Percentiles rank a stretch among this genome's conserved stretches.
Conservation (phyloP, 495 filamentous ascomycete species). For the Penicillium odoratum region DNA sequence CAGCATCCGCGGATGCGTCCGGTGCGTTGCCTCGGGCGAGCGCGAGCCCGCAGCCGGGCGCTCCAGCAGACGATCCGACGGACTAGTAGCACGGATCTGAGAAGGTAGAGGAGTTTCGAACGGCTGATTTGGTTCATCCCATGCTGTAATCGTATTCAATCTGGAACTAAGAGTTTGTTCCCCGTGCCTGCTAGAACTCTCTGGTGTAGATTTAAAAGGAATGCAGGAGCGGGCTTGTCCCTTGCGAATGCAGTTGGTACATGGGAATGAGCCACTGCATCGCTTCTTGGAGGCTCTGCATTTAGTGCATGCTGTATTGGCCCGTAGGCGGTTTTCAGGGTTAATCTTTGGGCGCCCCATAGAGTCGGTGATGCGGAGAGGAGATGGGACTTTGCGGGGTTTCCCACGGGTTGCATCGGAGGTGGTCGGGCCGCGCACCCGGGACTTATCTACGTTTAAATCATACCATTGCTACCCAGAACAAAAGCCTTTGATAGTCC, state of each 20-base stretch:
- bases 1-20: conserved; percentile 41
- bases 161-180: conserved; percentile 1
- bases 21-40: conserved; percentile 37
- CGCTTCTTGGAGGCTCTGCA: conserved; percentile 42
- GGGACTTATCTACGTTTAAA: not conserved
- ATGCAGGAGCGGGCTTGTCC: conserved; percentile 34
- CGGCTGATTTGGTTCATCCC: not conserved
- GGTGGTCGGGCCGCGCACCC: conserved; percentile 4
- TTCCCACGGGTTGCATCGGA: not conserved
- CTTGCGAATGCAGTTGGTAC: conserved; percentile 36
- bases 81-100: conserved; percentile 2
- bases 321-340: conserved; percentile 38
- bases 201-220: conserved; percentile 27
- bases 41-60: conserved; percentile 16
- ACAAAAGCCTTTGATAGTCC: no score
- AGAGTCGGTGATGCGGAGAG: not conserved
- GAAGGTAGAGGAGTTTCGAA: conserved; percentile 7
- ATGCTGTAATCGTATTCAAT: not conserved
- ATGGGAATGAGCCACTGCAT: conserved; percentile 43
- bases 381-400: not conserved
- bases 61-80: conserved; percentile 6
- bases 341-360: conserved; percentile 43
- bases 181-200: conserved; percentile 12
- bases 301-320: conserved; percentile 36
- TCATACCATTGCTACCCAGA: no score